Evolutionary conservation across 495 filamentous ascomycete species (phyloP), one percentile per base, ranked within the genome.

Genomic region (Darksidea phi): DNA sequence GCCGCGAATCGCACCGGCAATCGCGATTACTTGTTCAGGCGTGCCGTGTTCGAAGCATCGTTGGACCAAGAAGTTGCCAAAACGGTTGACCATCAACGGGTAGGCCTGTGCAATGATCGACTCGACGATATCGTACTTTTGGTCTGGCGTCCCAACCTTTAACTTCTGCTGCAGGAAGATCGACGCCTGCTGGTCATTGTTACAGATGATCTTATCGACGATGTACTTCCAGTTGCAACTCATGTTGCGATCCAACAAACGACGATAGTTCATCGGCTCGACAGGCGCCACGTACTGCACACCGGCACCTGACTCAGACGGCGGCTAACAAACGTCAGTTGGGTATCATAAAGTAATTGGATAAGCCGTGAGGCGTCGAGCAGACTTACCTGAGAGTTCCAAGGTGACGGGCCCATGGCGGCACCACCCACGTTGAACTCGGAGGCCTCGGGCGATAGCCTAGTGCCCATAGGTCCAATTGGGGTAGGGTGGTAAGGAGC

Each of bases 151-250:
- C 54, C 90, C 91, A 56, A 97, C 89, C 77, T 98, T 98, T 59
- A 98, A 88, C 78, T 98, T 98, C 74, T 98, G 95, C 73, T 98
- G 94, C 24, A 98, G 77, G 74, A 98, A 97, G 64, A 98, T 97
- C 0, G 95, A 97, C 15, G 94, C 95, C 74, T 98, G 94, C 71
- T 98, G 94, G 68, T 98, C 94, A 71, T 97, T 97, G 76, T 90
- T 96, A 85, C 91, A 95, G 52, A 97, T 91, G 71, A 98, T 98
- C 79, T 97, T 98, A 75, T 97, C 95, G 37, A 98, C 93, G 64
- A 98, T 97, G 70, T 96, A 96, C 75, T 92, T 96, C 94, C 95
- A 98, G 75, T 97, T 94, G 79, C 92, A 97, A 57, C 87, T 95
- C 67, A 96, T 89, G 67, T 91, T 96, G 66, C 94, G 93, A 71